Conservation (phyloP, 1,139 yeast species). For the Candida glucosophila region DNA sequence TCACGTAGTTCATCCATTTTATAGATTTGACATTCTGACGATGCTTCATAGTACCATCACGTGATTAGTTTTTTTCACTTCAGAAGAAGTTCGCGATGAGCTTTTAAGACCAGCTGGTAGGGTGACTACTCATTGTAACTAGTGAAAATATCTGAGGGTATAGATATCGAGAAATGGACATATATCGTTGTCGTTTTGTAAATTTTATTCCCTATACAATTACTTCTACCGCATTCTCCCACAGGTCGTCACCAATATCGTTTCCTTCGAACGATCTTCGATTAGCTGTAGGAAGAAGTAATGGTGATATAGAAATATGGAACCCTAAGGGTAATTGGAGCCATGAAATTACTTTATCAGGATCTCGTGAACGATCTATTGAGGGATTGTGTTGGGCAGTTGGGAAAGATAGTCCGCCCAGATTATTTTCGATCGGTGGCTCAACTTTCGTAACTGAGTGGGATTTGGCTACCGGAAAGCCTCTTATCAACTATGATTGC, state of each 20-base stretch:
- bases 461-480: slow-evolving; percentile 71
- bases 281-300: slow-evolving; percentile 85
- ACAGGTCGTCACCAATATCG: slow-evolving; percentile 38
- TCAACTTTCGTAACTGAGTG: slow-evolving; percentile 89
- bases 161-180: slow-evolving; percentile 58
- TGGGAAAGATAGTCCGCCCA: slow-evolving; percentile 29
- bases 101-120: no score
- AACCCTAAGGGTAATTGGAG: slow-evolving; percentile 65
- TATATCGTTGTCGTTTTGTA: slow-evolving; percentile 90
- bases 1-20: no score
- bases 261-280: slow-evolving; percentile 58
- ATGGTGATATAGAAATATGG: slow-evolving; percentile 96
- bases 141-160: no score
- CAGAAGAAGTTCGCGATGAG: slow-evolving; percentile 12
- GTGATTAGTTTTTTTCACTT: no score
- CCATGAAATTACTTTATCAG: slow-evolving; percentile 56
- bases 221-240: slow-evolving; percentile 77
- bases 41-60: no score
- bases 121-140: no score
- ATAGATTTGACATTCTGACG: no score
- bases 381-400: slow-evolving; percentile 84
- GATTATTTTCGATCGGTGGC: slow-evolving; percentile 91
- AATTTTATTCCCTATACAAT: slow-evolving; percentile 83
- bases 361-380: slow-evolving; percentile 75
- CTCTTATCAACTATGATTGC: slow-evolving; percentile 73